phyloP scores from a whole-genome alignment of 441 rosid genomes.

The Melianthus villosus region DNA sequence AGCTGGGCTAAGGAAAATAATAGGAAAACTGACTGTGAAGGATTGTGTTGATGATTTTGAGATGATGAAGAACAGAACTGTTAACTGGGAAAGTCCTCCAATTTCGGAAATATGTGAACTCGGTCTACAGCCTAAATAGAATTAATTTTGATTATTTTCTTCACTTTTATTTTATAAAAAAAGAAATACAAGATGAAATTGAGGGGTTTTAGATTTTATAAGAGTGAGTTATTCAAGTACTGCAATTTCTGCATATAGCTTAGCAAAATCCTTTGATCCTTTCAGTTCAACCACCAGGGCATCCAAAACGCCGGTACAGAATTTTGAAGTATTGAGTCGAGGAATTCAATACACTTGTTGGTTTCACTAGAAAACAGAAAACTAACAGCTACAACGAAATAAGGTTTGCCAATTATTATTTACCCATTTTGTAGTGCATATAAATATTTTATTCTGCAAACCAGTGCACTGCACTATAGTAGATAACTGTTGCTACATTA shows the following conservation, averaged over 20 bases:
- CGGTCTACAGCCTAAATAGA: conserved; percentile 18
- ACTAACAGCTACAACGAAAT: too few relatives aligned
- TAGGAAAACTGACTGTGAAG: conserved; percentile 14
- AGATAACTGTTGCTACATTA: too few relatives aligned
- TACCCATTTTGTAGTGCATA: too few relatives aligned
- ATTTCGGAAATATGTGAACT: conserved; percentile 38
- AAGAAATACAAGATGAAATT: too few relatives aligned
- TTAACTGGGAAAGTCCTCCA: conserved; percentile 55
- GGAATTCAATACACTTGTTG: too few relatives aligned
- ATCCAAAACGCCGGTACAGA: conserved; percentile 49
- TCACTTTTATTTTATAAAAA: too few relatives aligned
- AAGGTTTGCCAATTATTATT: too few relatives aligned
- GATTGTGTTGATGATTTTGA: conserved; percentile 42
- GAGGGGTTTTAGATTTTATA: too few relatives aligned
- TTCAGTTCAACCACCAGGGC: conserved; percentile 53
- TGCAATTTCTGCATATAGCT: conserved; percentile 54
- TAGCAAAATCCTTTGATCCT: conserved; percentile 58
- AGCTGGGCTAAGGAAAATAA: conserved; percentile 31
- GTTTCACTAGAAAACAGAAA: too few relatives aligned
- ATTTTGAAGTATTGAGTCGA: conserved; percentile 24
- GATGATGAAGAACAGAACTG: conserved; percentile 24
- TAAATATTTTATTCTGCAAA: too few relatives aligned
- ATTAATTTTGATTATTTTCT: too few relatives aligned
- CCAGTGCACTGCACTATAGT: too few relatives aligned
- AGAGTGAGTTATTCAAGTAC: conserved; percentile 73